These are phyloP conservation scores for Trametes villosa DNA, from an alignment of 768 basidiomycete genomes.

Conservation along the genomic window DNA sequence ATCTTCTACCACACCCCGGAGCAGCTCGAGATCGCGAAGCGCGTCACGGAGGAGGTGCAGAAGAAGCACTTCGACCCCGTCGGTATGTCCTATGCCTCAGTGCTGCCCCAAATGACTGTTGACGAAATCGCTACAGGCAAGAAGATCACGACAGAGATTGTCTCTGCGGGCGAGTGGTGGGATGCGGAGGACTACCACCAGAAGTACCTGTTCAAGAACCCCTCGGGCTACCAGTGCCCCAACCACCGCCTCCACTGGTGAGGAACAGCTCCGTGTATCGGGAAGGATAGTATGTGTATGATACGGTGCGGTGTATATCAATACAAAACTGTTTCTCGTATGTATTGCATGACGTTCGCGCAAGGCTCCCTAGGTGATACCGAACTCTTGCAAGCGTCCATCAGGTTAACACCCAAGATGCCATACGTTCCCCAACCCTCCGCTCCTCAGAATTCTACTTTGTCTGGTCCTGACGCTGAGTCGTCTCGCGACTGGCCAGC, in stretches of 20 bases:
- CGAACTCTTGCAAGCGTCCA: no score
- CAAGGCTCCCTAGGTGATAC: no score
- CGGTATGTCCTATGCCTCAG: conserved; percentile 17
- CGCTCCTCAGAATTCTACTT: no score
- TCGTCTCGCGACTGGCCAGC: no score
- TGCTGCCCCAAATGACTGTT: no score
- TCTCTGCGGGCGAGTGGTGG: conserved; percentile 76
- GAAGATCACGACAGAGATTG: conserved; percentile 81
- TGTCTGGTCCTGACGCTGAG: no score
- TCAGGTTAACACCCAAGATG: no score
- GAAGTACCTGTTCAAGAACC: conserved; percentile 82
- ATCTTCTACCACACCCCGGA: conserved; percentile 83
- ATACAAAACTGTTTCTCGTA: not conserved
- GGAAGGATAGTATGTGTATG: not conserved
- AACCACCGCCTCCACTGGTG: conserved; percentile 88
- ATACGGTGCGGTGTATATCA: not conserved
- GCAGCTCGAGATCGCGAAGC: conserved; percentile 71
- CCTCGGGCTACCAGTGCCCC: conserved; percentile 89
- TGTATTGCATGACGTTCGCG: no score
- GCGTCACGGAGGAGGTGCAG: conserved; percentile 83
- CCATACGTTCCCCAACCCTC: no score
- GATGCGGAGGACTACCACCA: conserved; percentile 86
- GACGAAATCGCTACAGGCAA: conserved; percentile 39
- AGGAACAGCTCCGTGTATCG: conserved; percentile 3
- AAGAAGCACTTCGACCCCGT: conserved; percentile 79